These are phyloP conservation scores for Chrysoporthe deuterocubensis DNA, from an alignment of 2,329 filamentous ascomycete genomes.

Conservation along the genomic window DNA sequence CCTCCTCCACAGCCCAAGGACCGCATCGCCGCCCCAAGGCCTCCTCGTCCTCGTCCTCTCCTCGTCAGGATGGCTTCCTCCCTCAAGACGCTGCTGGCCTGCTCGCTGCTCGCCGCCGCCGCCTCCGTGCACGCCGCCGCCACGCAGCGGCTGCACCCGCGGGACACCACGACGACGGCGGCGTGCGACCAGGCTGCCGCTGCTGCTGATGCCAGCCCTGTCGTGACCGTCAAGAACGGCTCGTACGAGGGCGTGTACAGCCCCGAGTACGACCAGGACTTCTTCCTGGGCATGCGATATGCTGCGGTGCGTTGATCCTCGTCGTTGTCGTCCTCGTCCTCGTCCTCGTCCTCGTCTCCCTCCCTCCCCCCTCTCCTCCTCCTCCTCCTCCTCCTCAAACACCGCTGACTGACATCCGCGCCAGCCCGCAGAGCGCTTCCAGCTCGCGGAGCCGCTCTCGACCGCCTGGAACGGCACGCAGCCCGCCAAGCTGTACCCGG, in stretches of 20 bases:
- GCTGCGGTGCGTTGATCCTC: conserved; percentile 52
- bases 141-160: conserved; percentile 24
- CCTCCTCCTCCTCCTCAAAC: conserved; percentile 36
- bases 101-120: conserved; percentile 22
- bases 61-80: conserved; percentile 25
- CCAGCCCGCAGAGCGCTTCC: conserved; percentile 48
- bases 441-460: conserved; percentile 53
- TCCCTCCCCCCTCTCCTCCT: conserved; percentile 42
- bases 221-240: conserved; percentile 38
- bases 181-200: not conserved
- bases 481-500: conserved; percentile 51
- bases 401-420: not conserved
- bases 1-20: not conserved
- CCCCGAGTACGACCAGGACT: conserved; percentile 48
- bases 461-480: conserved; percentile 45
- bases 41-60: not conserved
- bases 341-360: conserved; percentile 29
- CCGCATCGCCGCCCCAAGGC: not conserved
- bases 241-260: conserved; percentile 42
- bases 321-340: conserved; percentile 44
- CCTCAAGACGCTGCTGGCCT: conserved; percentile 24
- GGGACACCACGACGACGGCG: conserved; percentile 6
- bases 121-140: conserved; percentile 16
- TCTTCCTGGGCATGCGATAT: conserved; percentile 61
- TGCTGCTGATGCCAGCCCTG: conserved; percentile 12